phyloP scores from a whole-genome alignment of 106 monocot species.

The Posidonia australis region DNA sequence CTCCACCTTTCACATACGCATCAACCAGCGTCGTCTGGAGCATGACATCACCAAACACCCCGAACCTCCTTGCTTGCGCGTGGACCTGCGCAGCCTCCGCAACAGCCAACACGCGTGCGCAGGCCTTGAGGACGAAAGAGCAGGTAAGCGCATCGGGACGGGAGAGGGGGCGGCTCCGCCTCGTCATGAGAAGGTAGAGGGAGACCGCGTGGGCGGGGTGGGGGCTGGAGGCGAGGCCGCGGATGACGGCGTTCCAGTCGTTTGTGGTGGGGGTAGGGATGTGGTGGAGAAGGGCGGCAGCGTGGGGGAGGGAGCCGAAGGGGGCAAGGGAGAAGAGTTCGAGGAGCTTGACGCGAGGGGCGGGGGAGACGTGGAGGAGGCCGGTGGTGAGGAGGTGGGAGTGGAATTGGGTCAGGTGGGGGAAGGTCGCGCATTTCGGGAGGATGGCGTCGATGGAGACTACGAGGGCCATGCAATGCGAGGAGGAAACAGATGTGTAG shows the following conservation, averaged over 20 bases:
- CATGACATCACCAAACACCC: conserved; percentile 42
- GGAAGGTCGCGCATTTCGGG: conserved; percentile 23
- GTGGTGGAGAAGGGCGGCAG: conserved; percentile 27
- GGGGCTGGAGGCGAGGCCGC: conserved; percentile 32
- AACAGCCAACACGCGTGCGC: conserved; percentile 30
- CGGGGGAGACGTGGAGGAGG: conserved; percentile 25
- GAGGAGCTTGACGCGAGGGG: conserved; percentile 37
- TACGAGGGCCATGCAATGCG: neutral
- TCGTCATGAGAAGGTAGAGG: conserved; percentile 30
- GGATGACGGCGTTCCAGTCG: conserved; percentile 68
- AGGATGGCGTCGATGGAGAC: conserved; percentile 24
- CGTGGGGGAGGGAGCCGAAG: conserved; percentile 32
- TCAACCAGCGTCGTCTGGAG: conserved; percentile 73
- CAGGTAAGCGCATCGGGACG: conserved; percentile 77
- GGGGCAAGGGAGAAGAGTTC: conserved; percentile 37
- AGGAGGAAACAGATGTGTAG: neutral
- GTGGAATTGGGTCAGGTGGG: conserved; percentile 48
- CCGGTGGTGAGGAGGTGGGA: conserved; percentile 43
- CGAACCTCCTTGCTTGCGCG: conserved; percentile 34
- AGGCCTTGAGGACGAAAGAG: conserved; percentile 67
- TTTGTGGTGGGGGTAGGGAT: conserved; percentile 40
- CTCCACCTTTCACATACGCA: conserved; percentile 46
- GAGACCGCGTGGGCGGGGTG: conserved; percentile 36
- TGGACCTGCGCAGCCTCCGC: conserved; percentile 37
- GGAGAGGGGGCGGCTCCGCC: conserved; percentile 11